Conservation (phyloP, 805 yeast genomes). For the Brettanomyces bruxellensis region DNA sequence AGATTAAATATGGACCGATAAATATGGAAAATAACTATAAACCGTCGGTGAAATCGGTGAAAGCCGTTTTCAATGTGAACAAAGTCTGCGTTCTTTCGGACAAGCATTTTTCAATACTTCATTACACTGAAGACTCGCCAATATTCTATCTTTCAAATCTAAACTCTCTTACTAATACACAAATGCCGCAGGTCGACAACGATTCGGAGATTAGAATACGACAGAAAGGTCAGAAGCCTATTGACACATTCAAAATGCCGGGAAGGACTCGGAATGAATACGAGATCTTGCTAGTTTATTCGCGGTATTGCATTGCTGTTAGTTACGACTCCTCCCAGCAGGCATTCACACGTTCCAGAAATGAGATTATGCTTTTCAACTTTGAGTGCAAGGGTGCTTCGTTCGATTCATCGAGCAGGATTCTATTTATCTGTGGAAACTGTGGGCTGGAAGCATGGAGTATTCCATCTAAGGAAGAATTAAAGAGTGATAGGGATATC, state of each 20-base stretch:
- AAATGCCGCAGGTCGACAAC: constrained; percentile 18
- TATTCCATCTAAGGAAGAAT: constrained; percentile 4
- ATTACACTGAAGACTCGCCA: constrained; percentile 20
- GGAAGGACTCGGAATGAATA: constrained; percentile 9
- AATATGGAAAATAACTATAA: constrained; percentile 18
- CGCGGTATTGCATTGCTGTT: constrained; percentile 20
- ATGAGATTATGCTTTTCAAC: constrained; percentile 19
- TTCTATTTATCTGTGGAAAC: constrained; percentile 15
- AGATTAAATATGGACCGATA: constrained; percentile 28
- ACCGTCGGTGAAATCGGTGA: constrained; percentile 19
- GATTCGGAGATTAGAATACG: constrained; percentile 19
- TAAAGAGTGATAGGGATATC: constrained; percentile 8
- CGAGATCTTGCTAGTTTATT: constrained; percentile 22
- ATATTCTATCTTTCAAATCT: constrained; percentile 22
- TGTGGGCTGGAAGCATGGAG: constrained; percentile 21
- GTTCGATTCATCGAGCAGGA: constrained; percentile 19
- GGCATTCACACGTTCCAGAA: constrained; percentile 15
- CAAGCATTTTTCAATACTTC: neutral
- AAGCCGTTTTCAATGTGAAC: constrained; percentile 17
- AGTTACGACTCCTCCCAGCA: constrained; percentile 12
- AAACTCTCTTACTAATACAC: constrained; percentile 17
- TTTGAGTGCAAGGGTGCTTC: constrained; percentile 18
- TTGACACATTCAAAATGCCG: constrained; percentile 19
- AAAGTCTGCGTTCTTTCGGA: constrained; percentile 1
- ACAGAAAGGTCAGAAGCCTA: constrained; percentile 17